Evolutionary conservation across 164 flowering plant species (phyloP), one percentile per base, ranked within the genome.

Genomic region (Tetracentron sinense): DNA sequence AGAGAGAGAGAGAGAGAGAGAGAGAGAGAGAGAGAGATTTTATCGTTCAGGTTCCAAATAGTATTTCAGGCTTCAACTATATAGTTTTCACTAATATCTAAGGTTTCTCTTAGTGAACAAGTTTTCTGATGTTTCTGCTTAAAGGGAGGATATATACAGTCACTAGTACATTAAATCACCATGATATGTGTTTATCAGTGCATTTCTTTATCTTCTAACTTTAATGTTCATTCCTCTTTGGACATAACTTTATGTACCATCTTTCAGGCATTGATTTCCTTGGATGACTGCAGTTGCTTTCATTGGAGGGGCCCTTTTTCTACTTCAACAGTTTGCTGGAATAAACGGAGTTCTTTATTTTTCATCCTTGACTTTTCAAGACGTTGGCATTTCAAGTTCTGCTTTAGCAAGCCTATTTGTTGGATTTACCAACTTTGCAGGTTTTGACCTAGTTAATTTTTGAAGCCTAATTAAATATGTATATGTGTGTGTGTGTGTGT

Each of bases 331-430:
- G 70, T 83, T 90, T 78, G 84, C 97, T 6, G 97, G 97, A 65
- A 83, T 90, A 73, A 90, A 88, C 69, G 97, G 89, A 60, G 90
- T 90, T 60, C 84, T 90, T 57, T 90, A 85, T 67, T 90, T 86
- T 72, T 90, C 97, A 50, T 90, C 97, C 20, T 71, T 88, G 77
- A 82, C 89, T 29, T 88, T 90, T 74, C 69, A 80, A 69, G 92
- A 83, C 69, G 90, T 81, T 64, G 95, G 97, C 44, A 77, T 90
- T 52, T 49, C 81, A 66, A 79, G 75, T 62, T 64, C 84, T 66
- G 80, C 85, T 69, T 67, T 81, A 60, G 89, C 95, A 66, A 90
- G 92, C 75, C 60, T 85, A 51, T 79, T 67, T 65, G 75, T 83
- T 73, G 95, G 97, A 66, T 42, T 90, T 25, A 81, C 88, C 63